Conservation (phyloP, 2,329 filamentous ascomycete species). For the Cladophialophora carrionii region DNA sequence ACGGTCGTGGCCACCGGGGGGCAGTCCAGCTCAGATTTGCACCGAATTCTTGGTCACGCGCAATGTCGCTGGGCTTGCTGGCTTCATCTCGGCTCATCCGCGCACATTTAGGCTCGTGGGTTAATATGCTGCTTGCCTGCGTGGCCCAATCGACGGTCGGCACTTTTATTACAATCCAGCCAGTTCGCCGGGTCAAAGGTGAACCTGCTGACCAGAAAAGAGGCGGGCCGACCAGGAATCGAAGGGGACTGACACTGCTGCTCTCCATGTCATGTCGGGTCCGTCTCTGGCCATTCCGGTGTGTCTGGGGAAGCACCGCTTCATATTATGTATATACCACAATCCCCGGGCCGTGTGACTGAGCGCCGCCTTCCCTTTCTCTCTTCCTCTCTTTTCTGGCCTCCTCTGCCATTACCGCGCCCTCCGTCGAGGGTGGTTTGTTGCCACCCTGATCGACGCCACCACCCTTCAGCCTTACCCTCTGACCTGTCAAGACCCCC, state of each 20-base stretch:
- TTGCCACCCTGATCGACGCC: not conserved
- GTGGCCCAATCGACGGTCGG: slow-evolving; percentile 2
- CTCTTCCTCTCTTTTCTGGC: slow-evolving; percentile 1
- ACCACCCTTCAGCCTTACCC: slow-evolving; percentile 1
- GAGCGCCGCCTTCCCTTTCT: not conserved
- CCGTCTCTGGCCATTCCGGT: not conserved
- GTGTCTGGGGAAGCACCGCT: not conserved
- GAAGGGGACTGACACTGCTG: not conserved
- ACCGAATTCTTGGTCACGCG: slow-evolving; percentile 8
- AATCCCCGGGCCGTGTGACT: not conserved
- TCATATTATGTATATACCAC: not conserved
- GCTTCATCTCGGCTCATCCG: slow-evolving; percentile 12
- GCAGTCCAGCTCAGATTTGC: not conserved
- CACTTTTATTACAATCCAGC: slow-evolving; percentile 11
- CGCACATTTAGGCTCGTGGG: slow-evolving; percentile 12
- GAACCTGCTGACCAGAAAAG: slow-evolving; percentile 17
- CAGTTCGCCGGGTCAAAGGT: slow-evolving; percentile 3
- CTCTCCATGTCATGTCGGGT: not conserved
- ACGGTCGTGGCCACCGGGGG: not conserved
- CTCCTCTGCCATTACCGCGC: not conserved
- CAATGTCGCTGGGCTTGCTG: slow-evolving; percentile 1
- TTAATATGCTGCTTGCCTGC: slow-evolving; percentile 1
- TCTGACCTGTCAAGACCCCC: not conserved
- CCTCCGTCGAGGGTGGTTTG: not conserved
- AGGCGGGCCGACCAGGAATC: not conserved